A percentile compares a stretch with the other conserved stretches of the same genome.
Conservation (phyloP, 1,284 basidiomycete species). For the Lignosus rhinocerotis region DNA sequence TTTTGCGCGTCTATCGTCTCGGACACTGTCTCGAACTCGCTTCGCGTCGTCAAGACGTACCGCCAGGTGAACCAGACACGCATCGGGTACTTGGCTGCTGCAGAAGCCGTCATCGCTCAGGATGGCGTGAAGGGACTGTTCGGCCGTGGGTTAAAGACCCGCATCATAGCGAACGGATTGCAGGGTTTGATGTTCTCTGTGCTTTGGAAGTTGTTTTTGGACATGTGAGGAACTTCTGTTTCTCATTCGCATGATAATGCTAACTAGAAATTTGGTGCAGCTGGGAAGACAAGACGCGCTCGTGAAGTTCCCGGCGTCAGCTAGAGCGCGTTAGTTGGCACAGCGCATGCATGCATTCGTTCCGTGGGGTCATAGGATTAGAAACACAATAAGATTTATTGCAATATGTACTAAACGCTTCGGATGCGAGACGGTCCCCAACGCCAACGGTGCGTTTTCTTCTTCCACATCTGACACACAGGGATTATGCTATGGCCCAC, state of each 20-base stretch:
- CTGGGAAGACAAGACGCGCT: slow-evolving; percentile 41
- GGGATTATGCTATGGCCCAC: too few relatives aligned
- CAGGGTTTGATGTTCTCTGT: slow-evolving; percentile 86
- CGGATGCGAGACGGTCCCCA: too few relatives aligned
- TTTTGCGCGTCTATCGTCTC: slow-evolving; percentile 81
- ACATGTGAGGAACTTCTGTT: slow-evolving; percentile 57
- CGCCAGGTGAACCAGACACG: slow-evolving; percentile 81
- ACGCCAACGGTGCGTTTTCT: too few relatives aligned
- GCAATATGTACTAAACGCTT: too few relatives aligned
- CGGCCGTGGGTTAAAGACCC: slow-evolving; percentile 81
- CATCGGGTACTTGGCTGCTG: slow-evolving; percentile 74
- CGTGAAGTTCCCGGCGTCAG: neutral
- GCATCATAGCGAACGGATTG: slow-evolving; percentile 82
- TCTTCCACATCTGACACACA: too few relatives aligned
- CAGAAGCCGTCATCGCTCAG: slow-evolving; percentile 59
- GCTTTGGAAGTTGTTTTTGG: slow-evolving; percentile 83
- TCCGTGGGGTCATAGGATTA: too few relatives aligned
- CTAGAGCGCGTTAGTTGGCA: neutral
- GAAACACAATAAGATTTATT: too few relatives aligned
- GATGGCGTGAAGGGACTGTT: slow-evolving; percentile 73
- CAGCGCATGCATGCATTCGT: neutral
- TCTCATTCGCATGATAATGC: neutral
- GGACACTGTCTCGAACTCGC: slow-evolving; percentile 82
- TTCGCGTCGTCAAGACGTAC: slow-evolving; percentile 92
- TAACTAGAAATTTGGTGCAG: slow-evolving; percentile 22